Conservation (phyloP, 2,329 filamentous ascomycete genomes). For the Fusarium nisikadoi region DNA sequence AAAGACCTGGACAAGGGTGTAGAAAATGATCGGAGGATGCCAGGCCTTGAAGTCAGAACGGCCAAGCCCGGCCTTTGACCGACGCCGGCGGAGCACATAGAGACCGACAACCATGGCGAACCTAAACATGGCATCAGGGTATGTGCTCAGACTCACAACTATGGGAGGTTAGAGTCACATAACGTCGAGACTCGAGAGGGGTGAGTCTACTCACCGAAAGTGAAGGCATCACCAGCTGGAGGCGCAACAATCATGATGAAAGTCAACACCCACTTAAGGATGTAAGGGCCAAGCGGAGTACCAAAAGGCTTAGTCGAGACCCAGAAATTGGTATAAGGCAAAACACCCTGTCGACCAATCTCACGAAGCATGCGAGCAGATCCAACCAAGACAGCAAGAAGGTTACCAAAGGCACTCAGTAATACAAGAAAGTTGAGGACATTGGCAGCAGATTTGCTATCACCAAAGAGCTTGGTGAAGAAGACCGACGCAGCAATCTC, state of each 20-base stretch:
- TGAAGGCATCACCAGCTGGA: constrained; percentile 72
- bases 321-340: constrained; percentile 71
- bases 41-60: constrained; percentile 67
- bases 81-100: constrained; percentile 65
- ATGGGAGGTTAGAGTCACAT: constrained; percentile 31
- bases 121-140: constrained; percentile 68
- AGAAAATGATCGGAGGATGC: constrained; percentile 68
- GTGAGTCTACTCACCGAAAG: constrained; percentile 58
- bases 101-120: constrained; percentile 67
- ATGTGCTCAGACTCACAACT: constrained; percentile 69
- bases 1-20: constrained; percentile 68
- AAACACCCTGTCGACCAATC: constrained; percentile 69
- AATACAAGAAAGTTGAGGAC: constrained; percentile 68
- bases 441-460: constrained; percentile 56
- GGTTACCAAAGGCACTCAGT: constrained; percentile 67
- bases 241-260: constrained; percentile 69
- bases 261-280: constrained; percentile 67
- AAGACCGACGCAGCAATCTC: constrained; percentile 67
- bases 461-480: constrained; percentile 68
- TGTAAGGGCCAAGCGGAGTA: constrained; percentile 69
- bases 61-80: constrained; percentile 60
- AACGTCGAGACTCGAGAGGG: rapidly evolving
- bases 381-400: constrained; percentile 66
- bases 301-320: constrained; percentile 71
- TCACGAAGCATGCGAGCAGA: constrained; percentile 68